phyloP scores from a whole-genome alignment of 176 grass and related monocot genomes.

The Raddia guianensis region DNA sequence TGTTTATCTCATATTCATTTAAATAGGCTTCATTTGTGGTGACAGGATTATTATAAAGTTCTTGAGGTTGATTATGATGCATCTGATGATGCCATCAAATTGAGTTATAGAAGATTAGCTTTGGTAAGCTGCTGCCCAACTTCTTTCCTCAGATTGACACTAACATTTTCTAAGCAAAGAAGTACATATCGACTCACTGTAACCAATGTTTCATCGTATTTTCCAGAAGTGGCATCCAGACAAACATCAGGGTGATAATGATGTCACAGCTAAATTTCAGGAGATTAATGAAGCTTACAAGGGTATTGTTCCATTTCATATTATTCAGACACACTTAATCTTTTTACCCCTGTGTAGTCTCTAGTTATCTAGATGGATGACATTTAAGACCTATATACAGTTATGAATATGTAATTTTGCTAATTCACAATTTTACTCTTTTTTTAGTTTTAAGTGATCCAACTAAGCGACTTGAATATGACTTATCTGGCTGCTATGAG shows the following conservation, averaged over 20 bases:
- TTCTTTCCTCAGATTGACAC: neutral
- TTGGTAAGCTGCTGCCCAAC: constrained; percentile 43
- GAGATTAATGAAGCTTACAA: constrained; percentile 80
- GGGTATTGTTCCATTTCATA: constrained; percentile 34
- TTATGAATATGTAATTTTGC: neutral
- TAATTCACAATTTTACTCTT: constrained; percentile 11
- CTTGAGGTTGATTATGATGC: constrained; percentile 78
- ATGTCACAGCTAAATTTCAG: constrained; percentile 81
- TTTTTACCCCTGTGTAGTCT: neutral
- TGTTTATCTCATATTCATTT: constrained; percentile 29
- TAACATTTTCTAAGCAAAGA: neutral
- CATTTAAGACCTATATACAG: neutral
- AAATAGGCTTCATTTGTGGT: constrained; percentile 23
- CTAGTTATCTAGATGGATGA: neutral
- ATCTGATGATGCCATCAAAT: constrained; percentile 73
- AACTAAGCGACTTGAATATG: constrained; percentile 64
- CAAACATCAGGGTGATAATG: constrained; percentile 65
- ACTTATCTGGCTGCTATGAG: constrained; percentile 64
- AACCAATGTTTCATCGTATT: neutral
- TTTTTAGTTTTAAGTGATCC: constrained; percentile 77
- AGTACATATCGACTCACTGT: constrained; percentile 5
- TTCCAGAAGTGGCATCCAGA: constrained; percentile 77
- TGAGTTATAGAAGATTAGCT: constrained; percentile 72
- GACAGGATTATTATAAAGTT: constrained; percentile 80
- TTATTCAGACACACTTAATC: constrained; percentile 8